Conservation (phyloP, 495 filamentous ascomycete species). For the Symbiotaphrina buchneri region DNA sequence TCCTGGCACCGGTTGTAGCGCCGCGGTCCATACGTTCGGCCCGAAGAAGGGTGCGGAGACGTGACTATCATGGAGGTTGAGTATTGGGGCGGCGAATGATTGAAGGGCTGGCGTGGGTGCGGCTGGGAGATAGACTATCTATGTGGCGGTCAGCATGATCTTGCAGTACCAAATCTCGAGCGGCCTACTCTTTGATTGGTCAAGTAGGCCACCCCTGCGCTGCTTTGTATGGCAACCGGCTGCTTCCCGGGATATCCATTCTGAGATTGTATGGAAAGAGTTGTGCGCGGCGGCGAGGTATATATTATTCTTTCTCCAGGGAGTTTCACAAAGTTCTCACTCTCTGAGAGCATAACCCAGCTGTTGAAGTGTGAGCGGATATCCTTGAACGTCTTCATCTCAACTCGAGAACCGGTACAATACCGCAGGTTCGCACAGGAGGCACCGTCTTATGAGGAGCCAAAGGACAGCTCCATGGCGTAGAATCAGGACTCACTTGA, state of each 20-base stretch:
- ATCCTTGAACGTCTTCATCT: slow-evolving; percentile 5
- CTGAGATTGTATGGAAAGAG: slow-evolving; percentile 35
- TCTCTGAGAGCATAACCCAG: slow-evolving; percentile 61
- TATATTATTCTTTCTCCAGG: slow-evolving; percentile 47
- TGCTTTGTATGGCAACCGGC: slow-evolving; percentile 31
- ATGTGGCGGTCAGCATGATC: neutral
- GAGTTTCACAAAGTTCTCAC: slow-evolving; percentile 41
- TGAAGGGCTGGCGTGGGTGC: slow-evolving; percentile 43
- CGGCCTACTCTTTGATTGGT: slow-evolving; percentile 68
- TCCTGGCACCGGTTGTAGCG: slow-evolving; percentile 54
- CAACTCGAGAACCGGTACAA: no score
- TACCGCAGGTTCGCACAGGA: no score
- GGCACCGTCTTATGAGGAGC: no score
- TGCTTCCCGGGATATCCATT: slow-evolving; percentile 31
- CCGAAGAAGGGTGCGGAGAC: slow-evolving; percentile 86
- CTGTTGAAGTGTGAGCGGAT: slow-evolving; percentile 19
- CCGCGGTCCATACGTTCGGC: slow-evolving; percentile 75
- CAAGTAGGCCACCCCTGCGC: slow-evolving; percentile 45
- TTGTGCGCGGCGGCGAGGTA: slow-evolving; percentile 49
- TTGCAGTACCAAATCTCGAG: slow-evolving; percentile 2
- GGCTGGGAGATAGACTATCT: slow-evolving; percentile 81
- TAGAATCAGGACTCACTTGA: no score
- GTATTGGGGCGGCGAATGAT: slow-evolving; percentile 74
- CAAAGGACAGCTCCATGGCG: no score
- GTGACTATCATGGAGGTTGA: slow-evolving; percentile 71